Evolutionary conservation across 2,329 filamentous ascomycete genomes (phyloP), one percentile per base, ranked within the genome.

Genomic region (Claviceps purpurea): DNA sequence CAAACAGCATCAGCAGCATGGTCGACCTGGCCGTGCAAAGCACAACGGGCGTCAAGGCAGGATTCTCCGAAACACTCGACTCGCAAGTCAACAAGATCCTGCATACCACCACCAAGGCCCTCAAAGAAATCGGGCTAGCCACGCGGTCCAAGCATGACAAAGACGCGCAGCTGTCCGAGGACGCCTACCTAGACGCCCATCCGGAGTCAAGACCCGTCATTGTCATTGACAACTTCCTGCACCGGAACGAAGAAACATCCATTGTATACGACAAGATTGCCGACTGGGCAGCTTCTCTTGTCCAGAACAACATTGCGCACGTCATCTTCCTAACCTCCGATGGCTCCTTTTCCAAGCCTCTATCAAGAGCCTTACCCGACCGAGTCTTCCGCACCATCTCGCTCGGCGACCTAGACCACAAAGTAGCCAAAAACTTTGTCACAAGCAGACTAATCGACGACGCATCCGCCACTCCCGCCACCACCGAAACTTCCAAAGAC

Each of bases 271-370:
- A 90, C 56, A 89, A 87, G 63, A 74, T 91, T 48, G 82, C 89
- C 0, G 89, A 96, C 62, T 97, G 91, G 88, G 89, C 90, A 1
- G 89, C 93, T 4, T 75, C 82, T 1, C 71, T 96, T 30, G 90
- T 93, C 0, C 87, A 88, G 46, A 84, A 85, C 50, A 95, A 96
- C 57, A 77, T 95, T 44, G 91, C 91, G 0, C 93, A 97, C 65
- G 89, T 97, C 52, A 84, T 98, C 53, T 95, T 97, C 73, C 73
- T 98, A 40, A 96, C 91, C 0, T 89, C 85, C 53, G 91, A 97
- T 57, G 79, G 89, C 1, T 87, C 89, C 0, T 95, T 89, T 68
- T 85, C 86, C 49, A 97, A 97, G 65, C 84, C 87, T 0, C 73
- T 97, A 2, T 83, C 86, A 54, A 93, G 89, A 64, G 87, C 89